phyloP scores from a whole-genome alignment of 2,329 filamentous ascomycete genomes.

The Macrophomina tecta region DNA sequence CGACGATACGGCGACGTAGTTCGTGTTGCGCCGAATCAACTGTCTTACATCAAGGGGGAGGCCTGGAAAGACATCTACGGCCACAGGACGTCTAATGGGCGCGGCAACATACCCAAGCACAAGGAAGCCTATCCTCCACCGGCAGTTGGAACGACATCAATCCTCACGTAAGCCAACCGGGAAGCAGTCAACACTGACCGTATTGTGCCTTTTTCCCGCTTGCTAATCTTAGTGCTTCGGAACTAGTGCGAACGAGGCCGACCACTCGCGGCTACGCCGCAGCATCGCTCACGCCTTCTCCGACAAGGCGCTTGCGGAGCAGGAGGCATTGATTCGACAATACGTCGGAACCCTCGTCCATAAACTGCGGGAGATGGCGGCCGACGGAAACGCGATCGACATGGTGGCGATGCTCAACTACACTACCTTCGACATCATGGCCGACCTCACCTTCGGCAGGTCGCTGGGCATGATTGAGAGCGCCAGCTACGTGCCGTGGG shows the following conservation, averaged over 20 bases:
- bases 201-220: neutral
- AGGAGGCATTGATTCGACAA: conserved; percentile 46
- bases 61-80: conserved; percentile 39
- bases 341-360: conserved; percentile 50
- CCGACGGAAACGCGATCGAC: conserved; percentile 38
- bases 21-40: conserved; percentile 48
- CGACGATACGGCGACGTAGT: conserved; percentile 41
- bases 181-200: neutral
- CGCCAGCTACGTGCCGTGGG: conserved; percentile 41
- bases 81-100: conserved; percentile 10
- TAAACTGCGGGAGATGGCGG: conserved; percentile 34
- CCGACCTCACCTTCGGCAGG: conserved; percentile 37
- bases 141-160: neutral
- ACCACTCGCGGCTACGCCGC: conserved; percentile 49
- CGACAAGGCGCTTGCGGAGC: conserved; percentile 46
- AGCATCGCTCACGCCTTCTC: conserved; percentile 49
- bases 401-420: conserved; percentile 40
- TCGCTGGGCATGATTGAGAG: conserved; percentile 39
- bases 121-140: neutral
- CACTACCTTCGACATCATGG: conserved; percentile 36
- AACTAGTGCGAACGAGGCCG: conserved; percentile 42
- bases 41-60: conserved; percentile 51
- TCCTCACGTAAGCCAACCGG: neutral
- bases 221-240: neutral
- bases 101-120: conserved; percentile 14